phyloP scores from a whole-genome alignment of 176 grass and related monocot species.

The Zoysia pacifica region DNA sequence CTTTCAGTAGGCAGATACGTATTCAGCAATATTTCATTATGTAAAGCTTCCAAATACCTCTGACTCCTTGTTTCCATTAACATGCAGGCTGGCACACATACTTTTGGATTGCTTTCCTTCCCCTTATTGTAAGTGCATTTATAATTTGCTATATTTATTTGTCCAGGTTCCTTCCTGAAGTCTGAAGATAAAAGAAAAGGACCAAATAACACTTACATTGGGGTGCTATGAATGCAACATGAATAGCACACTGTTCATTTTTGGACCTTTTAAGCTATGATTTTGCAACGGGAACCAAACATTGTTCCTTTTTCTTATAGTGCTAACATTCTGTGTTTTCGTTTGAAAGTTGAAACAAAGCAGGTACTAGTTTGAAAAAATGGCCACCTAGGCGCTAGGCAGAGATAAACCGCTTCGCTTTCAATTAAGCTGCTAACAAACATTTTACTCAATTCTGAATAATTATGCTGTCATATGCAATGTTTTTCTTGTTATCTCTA shows the following conservation, averaged over 20 bases:
- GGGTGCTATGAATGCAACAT: not conserved
- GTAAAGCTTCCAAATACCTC: conserved; percentile 13
- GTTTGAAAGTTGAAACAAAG: not conserved
- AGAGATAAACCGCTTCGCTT: too few species aligned
- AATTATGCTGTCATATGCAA: too few species aligned
- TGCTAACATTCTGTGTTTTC: not conserved
- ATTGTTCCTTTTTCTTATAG: not conserved
- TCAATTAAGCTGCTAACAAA: too few species aligned
- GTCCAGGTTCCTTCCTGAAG: conserved; percentile 11
- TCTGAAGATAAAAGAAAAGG: not conserved
- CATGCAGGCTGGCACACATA: conserved; percentile 93
- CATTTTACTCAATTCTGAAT: too few species aligned
- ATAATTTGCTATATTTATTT: not conserved
- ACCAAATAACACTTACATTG: not conserved
- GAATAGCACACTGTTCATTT: not conserved
- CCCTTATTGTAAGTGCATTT: conserved; percentile 75
- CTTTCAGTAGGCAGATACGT: not conserved
- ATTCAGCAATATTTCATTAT: conserved; percentile 1
- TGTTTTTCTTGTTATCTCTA: too few species aligned
- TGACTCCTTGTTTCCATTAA: conserved; percentile 23
- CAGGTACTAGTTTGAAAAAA: not conserved
- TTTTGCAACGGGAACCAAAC: not conserved
- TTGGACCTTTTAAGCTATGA: conserved; percentile 7
- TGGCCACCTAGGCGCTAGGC: too few species aligned
- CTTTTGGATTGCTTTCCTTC: conserved; percentile 96